Evolutionary conservation across 371 early-diverging fungal species (phyloP), one percentile per base, ranked within the genome.

Genomic region (Lichtheimia corymbifera): DNA sequence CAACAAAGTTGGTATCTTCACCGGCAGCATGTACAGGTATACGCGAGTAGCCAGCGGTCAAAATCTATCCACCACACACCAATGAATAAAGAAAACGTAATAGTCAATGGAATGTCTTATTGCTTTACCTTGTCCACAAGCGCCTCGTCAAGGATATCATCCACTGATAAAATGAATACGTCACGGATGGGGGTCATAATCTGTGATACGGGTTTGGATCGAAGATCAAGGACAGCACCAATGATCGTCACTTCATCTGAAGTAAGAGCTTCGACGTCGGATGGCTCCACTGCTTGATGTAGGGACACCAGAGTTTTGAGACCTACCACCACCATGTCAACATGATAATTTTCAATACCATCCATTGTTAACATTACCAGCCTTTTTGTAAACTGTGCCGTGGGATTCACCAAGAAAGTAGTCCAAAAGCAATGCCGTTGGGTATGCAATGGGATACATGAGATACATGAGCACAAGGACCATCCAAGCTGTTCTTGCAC

Each of bases 241-340:
- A 98, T 90, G 28, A 63, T 63, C 1, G 52, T 89, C 12, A 97
- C 96, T 70, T 97, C 97, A 70, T 98, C 98, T 7, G 82, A 71
- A 1, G 92, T 90, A 60, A 98, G 71, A 12, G 88, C 90, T 6
- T 95, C 97, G 13, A 84, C 88, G 43, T 92, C 88, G n/a, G 73
- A 62, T n/a, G 71, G 55, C 59, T 72, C 63, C 9, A 83, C 89
- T 13, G 89, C 83, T 53, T 88, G 90, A 66, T 96, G 95, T 30
- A 97, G 71, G 1, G 90, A 85, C 1, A 98, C 94, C n/a, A 98
- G 82, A 30, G 95, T 93, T 67, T 94, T 96, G 7, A 97, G 83
- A 59, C 96, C 94, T 62, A 43, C 20, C 35, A 35, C 9, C 28
- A 11, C 9, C 35, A 35, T 9, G 35, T 35, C 35, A 35, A 11